These are phyloP conservation scores for Camelina neglecta DNA, from an alignment of 345 rosid genomes.

Conservation along the genomic window DNA sequence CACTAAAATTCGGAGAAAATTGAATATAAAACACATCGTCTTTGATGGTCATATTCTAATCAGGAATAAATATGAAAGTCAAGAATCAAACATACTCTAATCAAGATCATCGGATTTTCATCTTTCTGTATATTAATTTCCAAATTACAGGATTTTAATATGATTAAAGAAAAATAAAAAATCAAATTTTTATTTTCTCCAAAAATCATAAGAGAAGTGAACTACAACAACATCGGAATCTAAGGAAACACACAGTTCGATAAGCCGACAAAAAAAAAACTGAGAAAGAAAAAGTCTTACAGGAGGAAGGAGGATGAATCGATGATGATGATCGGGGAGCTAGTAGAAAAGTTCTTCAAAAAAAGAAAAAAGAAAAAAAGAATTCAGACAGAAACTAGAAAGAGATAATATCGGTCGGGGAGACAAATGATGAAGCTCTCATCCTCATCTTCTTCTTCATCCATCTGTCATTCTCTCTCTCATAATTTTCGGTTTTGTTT, in stretches of 20 bases:
- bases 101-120: not conserved
- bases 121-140: not conserved
- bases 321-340: conserved; percentile 30
- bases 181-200: not conserved
- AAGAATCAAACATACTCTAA: not conserved
- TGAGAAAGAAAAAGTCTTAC: conserved; percentile 26
- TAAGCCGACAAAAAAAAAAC: not conserved
- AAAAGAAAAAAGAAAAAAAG: not conserved
- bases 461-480: conserved; percentile 44
- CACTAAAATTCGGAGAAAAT: not conserved
- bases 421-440: conserved; percentile 34
- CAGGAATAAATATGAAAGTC: too few species aligned
- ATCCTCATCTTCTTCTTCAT: conserved; percentile 28
- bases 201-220: not conserved
- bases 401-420: conserved; percentile 20
- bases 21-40: not conserved
- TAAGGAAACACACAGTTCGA: not conserved
- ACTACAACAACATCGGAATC: not conserved
- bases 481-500: conserved; percentile 39
- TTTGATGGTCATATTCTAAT: not conserved
- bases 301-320: not conserved
- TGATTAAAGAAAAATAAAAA: not conserved
- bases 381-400: conserved; percentile 26
- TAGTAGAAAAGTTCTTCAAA: conserved; percentile 1
- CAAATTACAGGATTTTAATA: not conserved